Evolutionary conservation across 2,329 filamentous ascomycete species (phyloP), one percentile per base, ranked within the genome.

Genomic region (Aschersonia sp.): DNA sequence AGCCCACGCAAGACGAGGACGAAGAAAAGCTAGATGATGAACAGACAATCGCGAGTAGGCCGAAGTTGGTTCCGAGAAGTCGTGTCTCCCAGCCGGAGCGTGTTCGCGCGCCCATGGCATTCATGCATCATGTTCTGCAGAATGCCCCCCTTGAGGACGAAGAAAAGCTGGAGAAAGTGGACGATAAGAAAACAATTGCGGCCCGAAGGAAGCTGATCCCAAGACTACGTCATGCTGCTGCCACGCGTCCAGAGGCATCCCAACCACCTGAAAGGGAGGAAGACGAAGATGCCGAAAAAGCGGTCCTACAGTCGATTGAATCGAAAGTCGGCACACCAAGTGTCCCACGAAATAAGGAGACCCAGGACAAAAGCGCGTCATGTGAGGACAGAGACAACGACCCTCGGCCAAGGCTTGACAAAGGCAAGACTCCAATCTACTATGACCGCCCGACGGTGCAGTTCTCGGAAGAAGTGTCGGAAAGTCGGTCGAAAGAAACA

Each of bases 21-120:
- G 42, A 41, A 43, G 30, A 29, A 30, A 49, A 47, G 45, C 7
- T 35, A 35, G 42, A 47, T 33, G 48, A 49, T 22, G 47, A 42
- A 11, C 35, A 35, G 30, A 46, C 47, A 14, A 43, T 49, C 8
- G 30, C 47, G 11, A 33, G 31, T 33, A 44, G 47, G 6, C 41
- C 44, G 33, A 49, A 49, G 45, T 35, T 49, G 30, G 30, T 14
- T 1, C 44, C 47, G 14, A 46, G 22, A 42, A 43, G 44, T n/a
- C 40, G 47, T 12, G 35, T 9, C 35, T 37, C 35, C 35, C 12
- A 12, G 11, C 42, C 30, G 5, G 46, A 40, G 39, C 14, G 22
- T 22, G 22, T 22, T 22, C 22, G 22, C 22, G 22, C 22, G 4
- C 22, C 22, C 22, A 22, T 22, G 22, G 22, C 22, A 39, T 39